These are phyloP conservation scores for Fusarium incarnatum DNA, from an alignment of 2,329 filamentous ascomycete genomes.

Conservation along the genomic window DNA sequence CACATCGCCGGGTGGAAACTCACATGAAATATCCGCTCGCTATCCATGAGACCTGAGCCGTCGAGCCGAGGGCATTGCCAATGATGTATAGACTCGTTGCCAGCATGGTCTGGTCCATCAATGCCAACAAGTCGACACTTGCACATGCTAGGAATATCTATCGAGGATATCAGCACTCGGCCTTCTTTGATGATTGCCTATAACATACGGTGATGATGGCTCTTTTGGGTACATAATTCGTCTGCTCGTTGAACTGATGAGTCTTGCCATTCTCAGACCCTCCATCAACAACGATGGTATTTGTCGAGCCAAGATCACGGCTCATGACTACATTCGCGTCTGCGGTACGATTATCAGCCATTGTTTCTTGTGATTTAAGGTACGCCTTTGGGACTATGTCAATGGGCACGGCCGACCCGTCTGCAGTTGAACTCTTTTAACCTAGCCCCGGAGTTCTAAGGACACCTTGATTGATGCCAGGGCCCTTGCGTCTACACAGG, in stretches of 20 bases:
- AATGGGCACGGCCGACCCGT: too few species aligned
- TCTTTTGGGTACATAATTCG: conserved; percentile 63
- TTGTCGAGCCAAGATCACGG: conserved; percentile 12
- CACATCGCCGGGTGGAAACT: conserved; percentile 31
- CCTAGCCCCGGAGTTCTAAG: not conserved
- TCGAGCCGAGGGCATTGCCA: conserved; percentile 61
- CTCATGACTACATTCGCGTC: not conserved
- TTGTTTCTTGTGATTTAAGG: not conserved
- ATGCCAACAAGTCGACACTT: conserved; percentile 64
- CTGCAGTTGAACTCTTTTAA: conserved; percentile 13
- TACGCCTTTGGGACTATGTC: not conserved
- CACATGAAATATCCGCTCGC: conserved; percentile 67
- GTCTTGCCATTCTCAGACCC: conserved; percentile 33
- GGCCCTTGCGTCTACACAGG: not conserved
- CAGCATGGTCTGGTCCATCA: conserved; percentile 69
- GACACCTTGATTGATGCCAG: not conserved
- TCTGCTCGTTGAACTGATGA: conserved; percentile 65
- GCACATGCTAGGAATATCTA: conserved; percentile 69
- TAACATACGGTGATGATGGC: conserved; percentile 62
- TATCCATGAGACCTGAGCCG: conserved; percentile 65
- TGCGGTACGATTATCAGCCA: not conserved
- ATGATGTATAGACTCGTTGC: conserved; percentile 67
- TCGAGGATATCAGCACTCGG: too few species aligned
- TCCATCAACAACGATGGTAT: conserved; percentile 14
- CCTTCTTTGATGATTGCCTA: accelerated